Evolutionary conservation across 169 alveolate species (phyloP), one percentile per base, ranked within the genome.

Genomic region (Plasmodium gonderi): DNA sequence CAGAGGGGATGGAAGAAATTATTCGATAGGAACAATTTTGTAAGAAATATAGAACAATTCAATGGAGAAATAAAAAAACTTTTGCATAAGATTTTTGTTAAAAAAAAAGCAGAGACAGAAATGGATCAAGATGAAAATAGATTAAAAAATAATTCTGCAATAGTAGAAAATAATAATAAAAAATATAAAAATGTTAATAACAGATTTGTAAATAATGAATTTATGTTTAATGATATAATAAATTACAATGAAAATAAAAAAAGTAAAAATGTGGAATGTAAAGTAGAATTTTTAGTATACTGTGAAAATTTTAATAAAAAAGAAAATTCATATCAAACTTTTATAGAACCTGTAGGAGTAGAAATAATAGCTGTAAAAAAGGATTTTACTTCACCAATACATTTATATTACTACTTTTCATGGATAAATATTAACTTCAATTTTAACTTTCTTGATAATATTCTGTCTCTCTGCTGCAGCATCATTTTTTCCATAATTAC

Each of bases 401-500:
- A 87, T 87, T 17, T 87, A 45, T 87, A 87, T 67, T 76, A 74
- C 36, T 87, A 87, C 47, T 87, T 87, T 45, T 87, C 93, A 11
- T 87, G 93, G 93, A 17, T 87, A 23, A 87, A 87, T 44, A 87
- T 87, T n/a, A 87, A 87, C n/a, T 31, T 49, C 47, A 87, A 87
- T 87, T 60, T 87, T 77, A 87, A 76, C n/a, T 51, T 87, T 7
- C 51, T 87, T 4, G 93, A 87, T 64, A 87, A 74, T 60, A 75
- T 87, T 67, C 51, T 87, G 23, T 87, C 93, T n/a, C 45, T 87
- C 20, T 87, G 93, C 31, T 87, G 93, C 68, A 87, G 93, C 23
- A 76, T 87, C 20, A 87, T 87, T 64, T 87, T 87, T 87, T 87
- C 93, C 17, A 87, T 87, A 45, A 87, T 87, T 23, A 87, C 93